Evolutionary conservation across 441 rosid species (phyloP).

Genomic region (Bocquillonia castaneifolia): DNA sequence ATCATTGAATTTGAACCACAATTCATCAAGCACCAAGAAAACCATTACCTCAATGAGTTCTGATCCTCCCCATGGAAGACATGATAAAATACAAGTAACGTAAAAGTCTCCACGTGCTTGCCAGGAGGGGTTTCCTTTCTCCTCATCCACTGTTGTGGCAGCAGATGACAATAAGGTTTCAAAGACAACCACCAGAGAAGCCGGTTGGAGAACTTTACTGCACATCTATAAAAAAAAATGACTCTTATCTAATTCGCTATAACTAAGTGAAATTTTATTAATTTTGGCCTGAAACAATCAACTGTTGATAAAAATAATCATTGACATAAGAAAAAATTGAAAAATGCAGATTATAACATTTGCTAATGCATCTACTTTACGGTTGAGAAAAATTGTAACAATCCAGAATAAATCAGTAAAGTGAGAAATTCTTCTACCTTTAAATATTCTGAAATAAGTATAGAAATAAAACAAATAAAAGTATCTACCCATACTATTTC

Average conservation of each 20-base stretch:
- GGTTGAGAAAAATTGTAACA: neutral
- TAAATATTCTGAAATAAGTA: neutral
- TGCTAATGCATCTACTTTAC: neutral
- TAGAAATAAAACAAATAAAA: neutral
- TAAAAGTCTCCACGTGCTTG: slow-evolving; percentile 95
- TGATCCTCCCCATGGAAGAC: slow-evolving; percentile 98
- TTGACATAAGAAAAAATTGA: neutral
- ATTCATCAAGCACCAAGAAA: slow-evolving; percentile 9
- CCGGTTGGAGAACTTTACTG: slow-evolving; percentile 92
- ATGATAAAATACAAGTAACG: slow-evolving; percentile 81
- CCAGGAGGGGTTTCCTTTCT: slow-evolving; percentile 98
- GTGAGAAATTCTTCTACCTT: neutral
- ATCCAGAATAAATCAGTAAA: neutral
- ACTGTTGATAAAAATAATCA: neutral
- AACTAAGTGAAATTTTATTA: neutral
- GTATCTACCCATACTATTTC: neutral
- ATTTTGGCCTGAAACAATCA: neutral
- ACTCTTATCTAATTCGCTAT: neutral
- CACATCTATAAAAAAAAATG: slow-evolving; percentile 59
- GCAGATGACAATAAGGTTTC: slow-evolving; percentile 92
- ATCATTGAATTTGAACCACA: neutral
- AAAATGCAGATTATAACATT: neutral
- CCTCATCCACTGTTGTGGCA: slow-evolving; percentile 95
- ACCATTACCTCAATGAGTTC: slow-evolving; percentile 80
- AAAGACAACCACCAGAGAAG: slow-evolving; percentile 73